Conservation (phyloP, 2,329 filamentous ascomycete genomes). For the Knoxdaviesia proteae region DNA sequence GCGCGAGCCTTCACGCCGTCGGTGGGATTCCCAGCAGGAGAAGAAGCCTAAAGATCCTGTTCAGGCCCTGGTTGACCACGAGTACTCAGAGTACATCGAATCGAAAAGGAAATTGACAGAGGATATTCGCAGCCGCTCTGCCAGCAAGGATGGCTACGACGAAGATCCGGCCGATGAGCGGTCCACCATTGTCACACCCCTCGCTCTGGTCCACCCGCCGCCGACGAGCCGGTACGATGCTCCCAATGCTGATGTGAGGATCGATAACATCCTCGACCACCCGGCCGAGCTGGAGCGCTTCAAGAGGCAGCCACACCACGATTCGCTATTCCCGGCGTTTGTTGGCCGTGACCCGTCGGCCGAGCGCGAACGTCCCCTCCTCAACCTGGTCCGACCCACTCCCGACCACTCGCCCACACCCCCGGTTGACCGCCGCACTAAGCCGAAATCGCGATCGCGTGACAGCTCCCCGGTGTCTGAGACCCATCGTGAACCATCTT, state of each 20-base stretch:
- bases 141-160: constrained; percentile 13
- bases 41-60: constrained; percentile 18
- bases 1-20: too few relatives aligned
- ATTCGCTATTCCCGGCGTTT: constrained; percentile 7
- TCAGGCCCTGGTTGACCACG: constrained; percentile 34
- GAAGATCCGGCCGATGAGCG: constrained; percentile 11
- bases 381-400: constrained; percentile 41
- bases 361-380: constrained; percentile 32
- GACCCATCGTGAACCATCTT: too few relatives aligned
- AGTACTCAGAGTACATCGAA: constrained; percentile 33
- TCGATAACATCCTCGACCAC: constrained; percentile 33
- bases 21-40: too few relatives aligned
- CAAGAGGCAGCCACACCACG: background rate
- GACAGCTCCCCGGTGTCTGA: background rate
- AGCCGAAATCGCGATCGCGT: background rate
- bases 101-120: constrained; percentile 32
- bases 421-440: background rate
- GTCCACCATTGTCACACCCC: constrained; percentile 32
- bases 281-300: constrained; percentile 26
- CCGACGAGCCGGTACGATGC: constrained; percentile 26
- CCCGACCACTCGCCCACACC: constrained; percentile 27
- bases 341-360: constrained; percentile 26
- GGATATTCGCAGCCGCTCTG: constrained; percentile 25
- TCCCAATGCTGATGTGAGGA: constrained; percentile 41
- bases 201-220: constrained; percentile 23